These are phyloP conservation scores for Cryphonectria naterciae DNA, from an alignment of 2,329 filamentous ascomycete genomes.

Conservation along the genomic window DNA sequence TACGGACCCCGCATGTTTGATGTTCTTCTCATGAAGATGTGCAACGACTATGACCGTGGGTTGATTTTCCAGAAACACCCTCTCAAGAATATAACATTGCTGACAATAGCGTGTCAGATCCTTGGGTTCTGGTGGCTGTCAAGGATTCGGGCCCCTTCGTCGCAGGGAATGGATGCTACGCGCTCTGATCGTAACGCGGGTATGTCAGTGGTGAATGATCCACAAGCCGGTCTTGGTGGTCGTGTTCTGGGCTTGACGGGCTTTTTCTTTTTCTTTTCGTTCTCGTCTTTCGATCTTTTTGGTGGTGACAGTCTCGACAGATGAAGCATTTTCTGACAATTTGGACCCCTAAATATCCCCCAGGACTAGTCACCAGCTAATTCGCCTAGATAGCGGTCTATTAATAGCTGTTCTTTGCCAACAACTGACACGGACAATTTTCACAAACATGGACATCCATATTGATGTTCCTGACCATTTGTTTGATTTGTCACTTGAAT, in stretches of 20 bases:
- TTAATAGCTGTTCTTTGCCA: too few species aligned
- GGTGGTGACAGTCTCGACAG: too few species aligned
- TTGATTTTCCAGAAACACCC: neutral
- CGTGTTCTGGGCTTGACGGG: neutral
- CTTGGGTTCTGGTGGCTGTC: conserved; percentile 17
- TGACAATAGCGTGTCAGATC: neutral
- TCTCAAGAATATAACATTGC: neutral
- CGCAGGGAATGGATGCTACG: neutral
- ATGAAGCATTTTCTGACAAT: too few species aligned
- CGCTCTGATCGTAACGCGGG: neutral
- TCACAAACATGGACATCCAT: too few species aligned
- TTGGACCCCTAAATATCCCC: too few species aligned
- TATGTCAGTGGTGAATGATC: neutral
- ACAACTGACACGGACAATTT: too few species aligned
- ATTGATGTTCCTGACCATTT: too few species aligned
- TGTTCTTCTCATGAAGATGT: conserved; percentile 24
- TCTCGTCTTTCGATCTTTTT: too few species aligned
- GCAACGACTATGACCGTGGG: conserved; percentile 12
- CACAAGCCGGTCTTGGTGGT: neutral
- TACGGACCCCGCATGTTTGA: conserved; percentile 10
- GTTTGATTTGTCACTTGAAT: too few species aligned
- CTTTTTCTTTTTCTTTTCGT: too few species aligned
- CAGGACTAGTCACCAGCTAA: too few species aligned
- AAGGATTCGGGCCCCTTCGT: conserved; percentile 13
- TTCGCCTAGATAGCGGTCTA: too few species aligned